Conservation (phyloP, 2,329 filamentous ascomycete genomes). For the Penicillium sp. region DNA sequence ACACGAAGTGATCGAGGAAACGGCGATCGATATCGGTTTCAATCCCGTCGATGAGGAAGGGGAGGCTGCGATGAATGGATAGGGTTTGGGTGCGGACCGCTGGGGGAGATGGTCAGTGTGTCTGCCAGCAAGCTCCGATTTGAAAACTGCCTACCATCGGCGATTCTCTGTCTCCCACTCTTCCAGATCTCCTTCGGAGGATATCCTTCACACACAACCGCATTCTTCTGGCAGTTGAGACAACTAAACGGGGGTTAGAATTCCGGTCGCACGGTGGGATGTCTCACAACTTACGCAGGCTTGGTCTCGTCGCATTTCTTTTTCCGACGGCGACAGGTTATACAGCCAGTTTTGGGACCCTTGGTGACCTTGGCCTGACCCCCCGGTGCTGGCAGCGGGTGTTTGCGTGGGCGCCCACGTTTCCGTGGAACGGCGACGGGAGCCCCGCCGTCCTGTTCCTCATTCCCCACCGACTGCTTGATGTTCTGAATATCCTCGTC, state of each 20-base stretch:
- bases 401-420: conserved; percentile 76
- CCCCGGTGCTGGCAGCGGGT: conserved; percentile 59
- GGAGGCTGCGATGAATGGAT: conserved; percentile 44
- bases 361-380: conserved; percentile 68
- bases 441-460: conserved; percentile 24
- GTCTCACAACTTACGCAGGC: conserved; percentile 39
- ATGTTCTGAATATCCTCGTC: conserved; percentile 38
- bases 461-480: conserved; percentile 27
- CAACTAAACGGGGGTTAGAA: conserved; percentile 17
- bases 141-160: conserved; percentile 50
- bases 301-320: conserved; percentile 54
- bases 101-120: conserved; percentile 13
- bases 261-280: conserved; percentile 10
- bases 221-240: conserved; percentile 88
- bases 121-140: neutral
- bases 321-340: conserved; percentile 56
- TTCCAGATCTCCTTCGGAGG: conserved; percentile 82
- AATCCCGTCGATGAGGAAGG: conserved; percentile 68
- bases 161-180: conserved; percentile 70
- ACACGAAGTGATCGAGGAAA: conserved; percentile 79
- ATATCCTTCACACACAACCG: conserved; percentile 85
- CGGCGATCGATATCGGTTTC: conserved; percentile 73
- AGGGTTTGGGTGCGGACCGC: conserved; percentile 31
- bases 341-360: conserved; percentile 57
- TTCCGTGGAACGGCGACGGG: conserved; percentile 49